Evolutionary conservation across 805 yeast species (phyloP), one percentile per base, ranked within the genome.

Genomic region (Ogataea sp.): DNA sequence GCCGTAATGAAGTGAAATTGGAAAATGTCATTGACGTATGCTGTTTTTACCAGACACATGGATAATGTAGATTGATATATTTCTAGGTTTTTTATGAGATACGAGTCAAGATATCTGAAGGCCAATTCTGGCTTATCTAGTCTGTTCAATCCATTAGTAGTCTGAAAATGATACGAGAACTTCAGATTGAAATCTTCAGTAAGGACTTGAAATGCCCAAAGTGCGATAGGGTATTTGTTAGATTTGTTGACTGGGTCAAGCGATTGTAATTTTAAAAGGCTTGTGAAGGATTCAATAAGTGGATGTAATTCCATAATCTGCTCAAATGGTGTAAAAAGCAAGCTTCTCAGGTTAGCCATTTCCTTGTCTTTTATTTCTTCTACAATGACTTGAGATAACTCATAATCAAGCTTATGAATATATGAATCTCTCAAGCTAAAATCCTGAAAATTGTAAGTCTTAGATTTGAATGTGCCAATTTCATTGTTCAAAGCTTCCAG

Each of bases 121-220:
- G 78, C 71, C 81, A 86, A 82, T 52, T 83, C 89, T 1, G 90
- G 89, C 49, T 77, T 77, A 41, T 80, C 78, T 20, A 75, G 50
- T 34, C 75, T 70, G 49, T 80, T 80, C 6, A 25, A 10, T 0
- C 89, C 82, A 26, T 78, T 82, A 30, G 57, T 62, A 23, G 68
- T 62, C 36, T 72, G 71, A 50, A 82, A 83, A 52, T 83, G 86
- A 58, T 61, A 83, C 31, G 65, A 59, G 51, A 83, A 76, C 32
- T 83, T 65, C 11, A 65, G 47, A 7, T 61, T 59, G 23, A 80
- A 62, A 1, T 74, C 72, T 20, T 58, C 55, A 3, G 73, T 53
- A 24, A 83, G 53, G 1, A 63, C 52, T 32, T 66, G 69, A 31
- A 79, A 58, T 0, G 75, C 74, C 74, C 81, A 72, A 59, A 73